A percentile compares a stretch with the other conserved stretches of the same genome.
Evolutionary conservation across 805 yeast species (phyloP).

Genomic region (Henningerozyma blattae): DNA sequence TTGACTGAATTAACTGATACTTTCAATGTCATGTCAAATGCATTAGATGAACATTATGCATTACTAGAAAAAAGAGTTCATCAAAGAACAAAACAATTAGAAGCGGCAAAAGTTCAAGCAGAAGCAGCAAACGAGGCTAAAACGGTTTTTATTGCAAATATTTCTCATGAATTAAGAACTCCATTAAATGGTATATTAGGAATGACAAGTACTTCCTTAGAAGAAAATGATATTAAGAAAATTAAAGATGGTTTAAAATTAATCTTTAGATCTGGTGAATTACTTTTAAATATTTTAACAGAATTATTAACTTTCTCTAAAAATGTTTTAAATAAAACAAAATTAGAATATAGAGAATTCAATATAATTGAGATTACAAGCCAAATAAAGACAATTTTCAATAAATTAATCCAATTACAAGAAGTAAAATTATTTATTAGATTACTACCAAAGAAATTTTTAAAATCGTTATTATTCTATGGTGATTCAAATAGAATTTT

Average conservation of each 20-base stretch:
- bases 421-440: conserved; percentile 52
- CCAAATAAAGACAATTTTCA: conserved; percentile 77
- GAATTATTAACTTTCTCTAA: conserved; percentile 81
- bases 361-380: conserved; percentile 68
- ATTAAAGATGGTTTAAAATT: conserved; percentile 71
- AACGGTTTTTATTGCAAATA: conserved; percentile 84
- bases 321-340: conserved; percentile 74
- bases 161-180: conserved; percentile 88
- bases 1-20: conserved; percentile 80
- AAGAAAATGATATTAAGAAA: conserved; percentile 56
- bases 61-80: conserved; percentile 81
- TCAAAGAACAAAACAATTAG: conserved; percentile 77
- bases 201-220: conserved; percentile 89
- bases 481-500: conserved; percentile 88
- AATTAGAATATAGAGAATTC: conserved; percentile 74
- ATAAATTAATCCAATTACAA: conserved; percentile 67
- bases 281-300: conserved; percentile 76
- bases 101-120: conserved; percentile 78
- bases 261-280: conserved; percentile 85
- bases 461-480: conserved; percentile 52
- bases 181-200: conserved; percentile 95
- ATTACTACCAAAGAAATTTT: conserved; percentile 47
- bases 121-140: conserved; percentile 96
- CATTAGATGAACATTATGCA: conserved; percentile 70
- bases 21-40: conserved; percentile 84